Conservation (phyloP, 148 eudicot genomes). For the Camellia lanceoleosa region DNA sequence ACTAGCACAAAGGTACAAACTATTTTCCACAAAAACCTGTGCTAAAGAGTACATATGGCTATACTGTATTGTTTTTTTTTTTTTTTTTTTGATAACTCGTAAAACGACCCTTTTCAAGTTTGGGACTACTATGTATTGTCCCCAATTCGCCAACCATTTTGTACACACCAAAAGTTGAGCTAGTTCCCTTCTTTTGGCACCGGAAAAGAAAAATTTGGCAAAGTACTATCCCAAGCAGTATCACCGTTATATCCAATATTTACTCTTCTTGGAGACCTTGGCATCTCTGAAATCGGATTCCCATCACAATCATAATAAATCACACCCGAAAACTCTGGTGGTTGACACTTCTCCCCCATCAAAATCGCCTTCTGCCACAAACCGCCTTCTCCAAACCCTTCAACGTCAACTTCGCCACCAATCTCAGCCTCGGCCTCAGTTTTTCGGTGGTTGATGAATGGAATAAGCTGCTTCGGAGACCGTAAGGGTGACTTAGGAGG, state of each 20-base stretch:
- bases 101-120: too few relatives aligned
- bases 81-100: too few relatives aligned
- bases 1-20: not conserved
- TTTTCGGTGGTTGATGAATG: slow-evolving; percentile 14
- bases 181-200: slow-evolving; percentile 22
- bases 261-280: slow-evolving; percentile 46
- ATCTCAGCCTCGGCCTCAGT: not conserved
- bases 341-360: slow-evolving; percentile 84
- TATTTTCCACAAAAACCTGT: not conserved
- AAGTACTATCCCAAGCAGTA: slow-evolving; percentile 12
- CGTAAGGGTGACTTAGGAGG: slow-evolving; percentile 29
- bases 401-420: slow-evolving; percentile 10
- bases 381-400: slow-evolving; percentile 50
- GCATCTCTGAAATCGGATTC: slow-evolving; percentile 45
- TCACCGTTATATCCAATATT: too few relatives aligned
- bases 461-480: slow-evolving; percentile 35
- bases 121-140: too few relatives aligned
- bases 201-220: slow-evolving; percentile 33
- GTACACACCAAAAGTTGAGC: not conserved
- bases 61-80: too few relatives aligned
- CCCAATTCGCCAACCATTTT: not conserved
- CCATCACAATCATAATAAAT: slow-evolving; percentile 65
- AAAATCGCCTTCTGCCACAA: slow-evolving; percentile 72
- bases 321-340: slow-evolving; percentile 69
- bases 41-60: not conserved